Base-by-base conservation (phyloP, 2,329 filamentous ascomycete genomes). In the Scopulariopsis brevicaulis region DNA sequence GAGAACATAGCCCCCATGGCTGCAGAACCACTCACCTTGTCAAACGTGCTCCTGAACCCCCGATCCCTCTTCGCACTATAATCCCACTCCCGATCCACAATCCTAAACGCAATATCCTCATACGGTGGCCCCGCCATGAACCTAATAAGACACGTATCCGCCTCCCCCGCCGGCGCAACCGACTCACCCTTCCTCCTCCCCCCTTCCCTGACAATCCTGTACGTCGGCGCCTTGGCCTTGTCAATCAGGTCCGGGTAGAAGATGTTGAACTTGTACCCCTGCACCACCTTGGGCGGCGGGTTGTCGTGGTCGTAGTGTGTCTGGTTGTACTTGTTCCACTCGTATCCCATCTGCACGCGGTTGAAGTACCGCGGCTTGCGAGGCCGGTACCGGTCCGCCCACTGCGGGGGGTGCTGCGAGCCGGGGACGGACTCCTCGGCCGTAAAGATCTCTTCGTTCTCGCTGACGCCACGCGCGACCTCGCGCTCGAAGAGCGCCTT, bases 311-410 rank as follows among this genome's bases (percentile, higher is more conserved):
- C 94, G 74, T 99, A 99, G 73, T 99, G 94, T 14, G 94, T 99
- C 74, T 99, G 94, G 68, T 99, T 99, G 80, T 99, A 99, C 73
- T 99, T 99, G 78, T 99, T 99, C 94, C 94, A 99, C 71, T 99
- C 94, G 71, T 97, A 99, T 57, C 94, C 94, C 89, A 96, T 96
- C 71, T 96, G 92, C 53, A 97, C 92, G 48, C 94, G 87, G 69
- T 97, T 97, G 80, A 99, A 99, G 74, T 96, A 97, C 60, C 88
- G 84, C 14, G 94, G 94, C 73, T 97, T 99, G 62, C 94, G 83
- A 8, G 93, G 91, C 46, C 87, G 83, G 71, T 96, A 88, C 71
- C 93, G 91, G 68, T 85, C 84, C 6, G 87, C 85, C 91, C 91
- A 96, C 62, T 85, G 82, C 4, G 90, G 86, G 63, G 84, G 84